Conservation (phyloP, 352 stramenopile species). For the Pythium angustatum region DNA sequence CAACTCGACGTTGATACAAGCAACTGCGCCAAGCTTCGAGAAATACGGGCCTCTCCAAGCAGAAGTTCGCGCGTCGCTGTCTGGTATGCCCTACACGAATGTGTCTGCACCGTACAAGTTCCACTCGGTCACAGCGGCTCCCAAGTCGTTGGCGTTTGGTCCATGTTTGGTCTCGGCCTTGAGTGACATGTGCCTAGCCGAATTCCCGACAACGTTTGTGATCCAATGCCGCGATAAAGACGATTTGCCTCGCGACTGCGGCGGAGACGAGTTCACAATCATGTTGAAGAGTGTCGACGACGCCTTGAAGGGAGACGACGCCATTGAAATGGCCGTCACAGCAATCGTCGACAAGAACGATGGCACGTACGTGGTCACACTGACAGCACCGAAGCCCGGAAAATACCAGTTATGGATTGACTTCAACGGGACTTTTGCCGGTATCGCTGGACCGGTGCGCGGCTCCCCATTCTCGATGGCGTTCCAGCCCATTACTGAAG, state of each 20-base stretch:
- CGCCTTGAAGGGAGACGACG: conserved; percentile 40
- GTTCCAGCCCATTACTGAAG: conserved; percentile 54
- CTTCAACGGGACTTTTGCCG: conserved; percentile 94
- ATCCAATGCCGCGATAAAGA: conserved; percentile 92
- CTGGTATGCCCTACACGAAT: conserved; percentile 92
- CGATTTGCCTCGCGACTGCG: conserved; percentile 88
- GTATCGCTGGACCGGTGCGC: conserved; percentile 91
- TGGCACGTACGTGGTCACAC: conserved; percentile 94
- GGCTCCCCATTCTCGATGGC: conserved; percentile 89
- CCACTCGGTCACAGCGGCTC: conserved; percentile 92
- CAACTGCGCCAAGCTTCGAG: conserved; percentile 93
- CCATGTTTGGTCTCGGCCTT: conserved; percentile 81
- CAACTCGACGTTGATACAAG: conserved; percentile 84
- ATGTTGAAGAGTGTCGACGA: conserved; percentile 46
- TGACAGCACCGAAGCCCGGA: conserved; percentile 75
- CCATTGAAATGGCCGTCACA: conserved; percentile 34
- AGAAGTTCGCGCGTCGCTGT: conserved; percentile 90
- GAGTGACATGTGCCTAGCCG: conserved; percentile 65
- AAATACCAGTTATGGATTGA: conserved; percentile 88
- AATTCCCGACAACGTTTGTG: conserved; percentile 84
- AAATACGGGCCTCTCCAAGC: conserved; percentile 89
- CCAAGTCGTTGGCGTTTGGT: conserved; percentile 93
- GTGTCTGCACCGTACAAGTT: conserved; percentile 87
- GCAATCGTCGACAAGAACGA: conserved; percentile 89
- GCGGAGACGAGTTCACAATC: conserved; percentile 94